Conservation (phyloP, 768 basidiomycete species). For the Trametes cinnabarina region DNA sequence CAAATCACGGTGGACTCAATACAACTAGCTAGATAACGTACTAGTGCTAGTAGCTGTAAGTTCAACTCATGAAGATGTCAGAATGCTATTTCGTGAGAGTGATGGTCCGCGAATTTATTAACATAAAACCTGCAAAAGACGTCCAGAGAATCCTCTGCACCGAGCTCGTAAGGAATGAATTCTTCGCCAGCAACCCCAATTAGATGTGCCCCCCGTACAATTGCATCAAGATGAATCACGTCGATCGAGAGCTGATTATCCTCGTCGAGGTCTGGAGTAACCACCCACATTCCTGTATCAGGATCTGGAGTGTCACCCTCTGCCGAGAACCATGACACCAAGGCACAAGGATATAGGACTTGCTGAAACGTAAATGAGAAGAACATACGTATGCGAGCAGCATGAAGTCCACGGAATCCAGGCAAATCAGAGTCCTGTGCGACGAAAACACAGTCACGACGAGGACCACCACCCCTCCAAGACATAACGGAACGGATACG, state of each 20-base stretch:
- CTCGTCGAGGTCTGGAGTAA: not conserved
- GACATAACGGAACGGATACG: constrained; percentile 20
- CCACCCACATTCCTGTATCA: constrained; percentile 7
- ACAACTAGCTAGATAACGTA: too few relatives aligned
- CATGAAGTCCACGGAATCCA: constrained; percentile 23
- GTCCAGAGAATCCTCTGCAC: not conserved
- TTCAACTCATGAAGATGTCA: too few relatives aligned
- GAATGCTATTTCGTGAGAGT: not conserved
- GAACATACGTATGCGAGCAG: constrained; percentile 23
- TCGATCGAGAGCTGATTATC: not conserved
- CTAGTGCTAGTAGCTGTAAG: too few relatives aligned
- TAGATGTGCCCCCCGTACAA: not conserved
- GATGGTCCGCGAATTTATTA: constrained; percentile 13
- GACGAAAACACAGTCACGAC: constrained; percentile 28
- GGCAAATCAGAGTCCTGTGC: not conserved
- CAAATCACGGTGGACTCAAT: too few relatives aligned
- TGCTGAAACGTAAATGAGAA: constrained; percentile 25
- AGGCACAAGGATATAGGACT: not conserved
- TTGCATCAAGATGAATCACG: not conserved
- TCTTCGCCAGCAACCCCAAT: not conserved
- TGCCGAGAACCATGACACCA: not conserved
- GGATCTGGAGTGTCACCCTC: not conserved
- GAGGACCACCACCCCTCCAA: constrained; percentile 21
- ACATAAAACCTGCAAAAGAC: too few relatives aligned
- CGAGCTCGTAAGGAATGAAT: not conserved